These are phyloP conservation scores for Sporisorium iseilematis-ciliati DNA, from an alignment of 1,284 basidiomycete genomes.

Conservation along the genomic window DNA sequence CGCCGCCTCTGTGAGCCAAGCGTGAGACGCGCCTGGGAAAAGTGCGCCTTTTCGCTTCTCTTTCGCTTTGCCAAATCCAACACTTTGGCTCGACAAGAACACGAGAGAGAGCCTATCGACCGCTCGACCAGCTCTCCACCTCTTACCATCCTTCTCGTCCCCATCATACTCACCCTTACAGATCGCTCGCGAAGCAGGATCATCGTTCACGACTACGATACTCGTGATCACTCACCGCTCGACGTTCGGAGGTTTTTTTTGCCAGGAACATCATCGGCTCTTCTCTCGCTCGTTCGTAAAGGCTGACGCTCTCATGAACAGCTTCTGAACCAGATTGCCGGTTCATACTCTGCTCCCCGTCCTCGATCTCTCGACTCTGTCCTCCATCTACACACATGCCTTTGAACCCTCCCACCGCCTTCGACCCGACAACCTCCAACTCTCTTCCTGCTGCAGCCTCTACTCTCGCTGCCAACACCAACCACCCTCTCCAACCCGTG, in stretches of 20 bases:
- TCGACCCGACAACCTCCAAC: constrained; percentile 15
- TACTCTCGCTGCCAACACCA: constrained; percentile 7
- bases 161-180: background rate
- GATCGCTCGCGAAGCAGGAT: background rate
- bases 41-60: constrained; percentile 5
- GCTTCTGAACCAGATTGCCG: background rate
- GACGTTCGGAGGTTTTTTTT: background rate
- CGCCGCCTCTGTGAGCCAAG: no score
- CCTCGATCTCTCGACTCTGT: background rate
- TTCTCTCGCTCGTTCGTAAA: background rate
- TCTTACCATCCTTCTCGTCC: background rate
- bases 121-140: constrained; percentile 3
- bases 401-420: constrained; percentile 18
- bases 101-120: background rate
- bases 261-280: background rate
- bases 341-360: background rate
- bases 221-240: constrained; percentile 2
- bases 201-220: background rate
- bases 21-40: constrained; percentile 12
- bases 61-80: constrained; percentile 17
- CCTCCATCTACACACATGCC: constrained; percentile 24
- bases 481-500: constrained; percentile 35
- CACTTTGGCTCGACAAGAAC: constrained; percentile 3
- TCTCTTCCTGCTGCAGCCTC: constrained; percentile 13
- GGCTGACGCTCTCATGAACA: background rate